Evolutionary conservation across 257 asterid species (phyloP).

Genomic region (Handroanthus guayacan): DNA sequence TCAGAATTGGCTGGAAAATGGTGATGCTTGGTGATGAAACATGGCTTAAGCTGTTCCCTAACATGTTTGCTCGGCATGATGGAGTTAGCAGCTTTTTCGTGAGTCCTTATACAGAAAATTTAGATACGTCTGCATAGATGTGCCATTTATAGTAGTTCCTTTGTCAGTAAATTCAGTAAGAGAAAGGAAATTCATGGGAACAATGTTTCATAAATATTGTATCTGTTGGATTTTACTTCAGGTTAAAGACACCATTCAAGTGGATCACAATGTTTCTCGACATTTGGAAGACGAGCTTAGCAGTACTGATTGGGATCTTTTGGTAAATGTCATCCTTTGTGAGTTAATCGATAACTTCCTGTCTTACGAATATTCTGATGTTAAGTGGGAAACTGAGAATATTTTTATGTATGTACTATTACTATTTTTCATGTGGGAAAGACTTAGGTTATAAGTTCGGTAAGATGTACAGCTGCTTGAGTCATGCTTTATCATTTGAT

Average conservation of each 20-base stretch:
- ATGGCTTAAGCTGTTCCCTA: constrained; percentile 91
- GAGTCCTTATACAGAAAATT: constrained; percentile 42
- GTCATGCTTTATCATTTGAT: constrained; percentile 13
- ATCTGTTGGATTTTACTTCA: constrained; percentile 41
- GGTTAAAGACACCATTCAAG: constrained; percentile 96
- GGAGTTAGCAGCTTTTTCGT: constrained; percentile 97
- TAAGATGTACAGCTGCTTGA: constrained; percentile 15
- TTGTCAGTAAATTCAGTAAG: constrained; percentile 11
- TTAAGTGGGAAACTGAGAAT: constrained; percentile 11
- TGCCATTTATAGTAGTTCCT: not conserved
- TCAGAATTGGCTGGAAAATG: constrained; percentile 85
- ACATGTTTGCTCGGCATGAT: constrained; percentile 79
- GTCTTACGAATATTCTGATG: constrained; percentile 13
- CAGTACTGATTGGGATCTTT: constrained; percentile 76
- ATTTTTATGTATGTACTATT: not conserved
- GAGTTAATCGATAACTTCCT: constrained; percentile 28
- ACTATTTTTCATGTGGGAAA: constrained; percentile 7
- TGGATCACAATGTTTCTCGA: constrained; percentile 90
- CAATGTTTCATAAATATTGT: constrained; percentile 19
- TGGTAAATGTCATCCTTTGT: constrained; percentile 56
- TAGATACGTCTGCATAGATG: constrained; percentile 1
- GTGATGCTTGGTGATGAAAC: constrained; percentile 96
- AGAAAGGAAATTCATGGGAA: constrained; percentile 15
- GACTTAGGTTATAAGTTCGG: not conserved
- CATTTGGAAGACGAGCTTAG: constrained; percentile 73